phyloP scores from a whole-genome alignment of 306 rosid species.

The Vigna reflexopilosa region DNA sequence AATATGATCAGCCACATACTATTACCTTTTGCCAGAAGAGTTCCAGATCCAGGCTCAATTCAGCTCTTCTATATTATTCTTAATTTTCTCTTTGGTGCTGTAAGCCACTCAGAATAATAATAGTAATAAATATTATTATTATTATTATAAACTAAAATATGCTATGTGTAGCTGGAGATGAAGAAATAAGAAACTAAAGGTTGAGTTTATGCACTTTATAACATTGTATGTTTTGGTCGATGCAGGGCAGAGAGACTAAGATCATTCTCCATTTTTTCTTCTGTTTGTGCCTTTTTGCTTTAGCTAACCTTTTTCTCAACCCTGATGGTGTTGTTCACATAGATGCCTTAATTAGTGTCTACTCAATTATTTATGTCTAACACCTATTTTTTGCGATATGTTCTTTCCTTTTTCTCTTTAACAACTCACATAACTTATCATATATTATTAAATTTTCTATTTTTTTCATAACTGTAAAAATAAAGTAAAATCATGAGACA shows the following conservation, averaged over 20 bases:
- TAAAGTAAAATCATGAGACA: too few relatives aligned
- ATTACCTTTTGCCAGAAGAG: too few relatives aligned
- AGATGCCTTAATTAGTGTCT: neutral
- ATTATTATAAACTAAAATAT: neutral
- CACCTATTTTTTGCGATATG: conserved; percentile 4
- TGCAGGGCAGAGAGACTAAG: conserved; percentile 7
- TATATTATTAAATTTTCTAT: too few relatives aligned
- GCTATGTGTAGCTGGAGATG: neutral
- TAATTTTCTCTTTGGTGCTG: neutral
- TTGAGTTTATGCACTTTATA: neutral
- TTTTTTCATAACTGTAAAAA: too few relatives aligned
- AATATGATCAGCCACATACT: too few relatives aligned
- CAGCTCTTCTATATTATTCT: neutral
- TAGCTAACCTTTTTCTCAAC: neutral
- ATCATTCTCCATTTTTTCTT: neutral
- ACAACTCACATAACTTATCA: neutral
- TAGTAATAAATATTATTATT: too few relatives aligned
- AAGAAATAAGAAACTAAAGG: neutral
- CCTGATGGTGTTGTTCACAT: neutral
- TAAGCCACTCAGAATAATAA: neutral
- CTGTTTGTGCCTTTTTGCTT: neutral
- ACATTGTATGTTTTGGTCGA: neutral
- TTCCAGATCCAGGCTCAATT: too few relatives aligned
- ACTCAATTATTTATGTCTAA: neutral
- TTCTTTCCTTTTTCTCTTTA: neutral